phyloP scores from a whole-genome alignment of 805 yeast species.

The Ogataea methanolica region DNA sequence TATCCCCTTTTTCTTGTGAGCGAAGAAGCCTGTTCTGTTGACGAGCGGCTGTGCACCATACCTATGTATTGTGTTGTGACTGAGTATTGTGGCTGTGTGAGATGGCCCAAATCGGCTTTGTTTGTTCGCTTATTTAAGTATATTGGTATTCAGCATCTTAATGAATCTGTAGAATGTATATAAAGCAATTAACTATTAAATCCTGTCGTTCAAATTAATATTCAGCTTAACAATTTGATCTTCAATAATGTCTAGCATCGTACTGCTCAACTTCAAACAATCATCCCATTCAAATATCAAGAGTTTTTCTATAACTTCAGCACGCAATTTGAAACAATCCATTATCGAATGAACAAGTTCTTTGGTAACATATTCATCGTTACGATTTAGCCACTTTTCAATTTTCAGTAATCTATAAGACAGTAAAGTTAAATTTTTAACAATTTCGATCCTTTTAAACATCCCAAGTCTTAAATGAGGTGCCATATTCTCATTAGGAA shows the following conservation, averaged over 20 bases:
- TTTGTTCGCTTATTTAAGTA: no score
- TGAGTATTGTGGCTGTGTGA: no score
- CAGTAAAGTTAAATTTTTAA: conserved; percentile 18
- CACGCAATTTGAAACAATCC: conserved; percentile 15
- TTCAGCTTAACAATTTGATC: conserved; percentile 4
- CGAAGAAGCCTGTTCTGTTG: no score
- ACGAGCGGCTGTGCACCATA: no score
- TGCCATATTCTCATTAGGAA: conserved; percentile 23
- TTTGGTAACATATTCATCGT: conserved; percentile 1
- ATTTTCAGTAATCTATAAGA: conserved; percentile 13
- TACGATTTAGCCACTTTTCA: conserved; percentile 3
- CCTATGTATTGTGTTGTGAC: no score
- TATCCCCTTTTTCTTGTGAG: no score
- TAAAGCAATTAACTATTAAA: neutral
- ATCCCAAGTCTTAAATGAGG: conserved; percentile 19
- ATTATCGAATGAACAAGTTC: conserved; percentile 6
- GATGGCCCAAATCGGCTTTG: no score
- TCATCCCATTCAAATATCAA: conserved; percentile 7
- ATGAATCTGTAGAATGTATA: no score
- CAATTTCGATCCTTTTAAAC: conserved; percentile 17
- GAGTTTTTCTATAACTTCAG: conserved; percentile 4
- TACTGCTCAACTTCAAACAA: conserved; percentile 5
- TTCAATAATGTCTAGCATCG: conserved; percentile 3
- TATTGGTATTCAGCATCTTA: no score
- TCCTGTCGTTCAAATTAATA: neutral